Conservation (phyloP, 768 basidiomycete species). For the Epithele typhae region DNA sequence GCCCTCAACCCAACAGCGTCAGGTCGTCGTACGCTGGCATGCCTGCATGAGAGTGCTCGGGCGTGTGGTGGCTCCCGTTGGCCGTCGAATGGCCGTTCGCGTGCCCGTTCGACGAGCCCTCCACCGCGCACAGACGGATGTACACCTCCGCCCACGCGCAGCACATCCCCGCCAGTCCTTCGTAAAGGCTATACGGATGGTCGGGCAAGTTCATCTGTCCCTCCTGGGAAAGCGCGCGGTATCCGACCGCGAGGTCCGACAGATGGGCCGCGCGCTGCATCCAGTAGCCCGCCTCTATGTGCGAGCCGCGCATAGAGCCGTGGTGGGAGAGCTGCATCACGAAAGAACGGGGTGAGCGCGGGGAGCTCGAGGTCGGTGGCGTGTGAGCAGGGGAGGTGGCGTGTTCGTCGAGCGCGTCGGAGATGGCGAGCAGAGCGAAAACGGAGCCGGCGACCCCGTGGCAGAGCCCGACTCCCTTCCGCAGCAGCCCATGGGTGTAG, state of each 20-base stretch:
- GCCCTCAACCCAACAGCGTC: too few relatives aligned
- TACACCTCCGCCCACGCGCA: conserved; percentile 48
- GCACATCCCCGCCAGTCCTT: conserved; percentile 56
- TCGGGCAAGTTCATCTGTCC: conserved; percentile 47
- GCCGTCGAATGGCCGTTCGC: neutral
- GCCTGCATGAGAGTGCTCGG: conserved; percentile 6
- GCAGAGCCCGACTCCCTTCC: conserved; percentile 57
- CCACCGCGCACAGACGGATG: conserved; percentile 6
- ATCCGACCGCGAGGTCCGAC: conserved; percentile 39
- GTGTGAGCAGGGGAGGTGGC: neutral
- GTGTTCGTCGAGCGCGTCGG: conserved; percentile 36
- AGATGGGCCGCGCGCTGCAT: conserved; percentile 43
- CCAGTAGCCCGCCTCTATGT: conserved; percentile 14
- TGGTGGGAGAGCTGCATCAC: neutral
- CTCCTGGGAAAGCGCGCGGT: conserved; percentile 28
- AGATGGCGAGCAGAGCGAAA: conserved; percentile 46
- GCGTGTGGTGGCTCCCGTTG: neutral
- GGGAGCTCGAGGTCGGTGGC: neutral
- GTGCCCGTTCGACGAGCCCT: neutral
- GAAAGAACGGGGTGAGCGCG: neutral
- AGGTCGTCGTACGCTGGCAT: conserved; percentile 26
- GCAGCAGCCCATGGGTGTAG: conserved; percentile 44
- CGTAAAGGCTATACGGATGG: conserved; percentile 52
- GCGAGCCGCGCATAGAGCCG: neutral
- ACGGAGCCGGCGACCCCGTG: conserved; percentile 55